Evolutionary conservation across 176 grass and related monocot species (phyloP).

Genomic region (Hyparrhenia diplandra): DNA sequence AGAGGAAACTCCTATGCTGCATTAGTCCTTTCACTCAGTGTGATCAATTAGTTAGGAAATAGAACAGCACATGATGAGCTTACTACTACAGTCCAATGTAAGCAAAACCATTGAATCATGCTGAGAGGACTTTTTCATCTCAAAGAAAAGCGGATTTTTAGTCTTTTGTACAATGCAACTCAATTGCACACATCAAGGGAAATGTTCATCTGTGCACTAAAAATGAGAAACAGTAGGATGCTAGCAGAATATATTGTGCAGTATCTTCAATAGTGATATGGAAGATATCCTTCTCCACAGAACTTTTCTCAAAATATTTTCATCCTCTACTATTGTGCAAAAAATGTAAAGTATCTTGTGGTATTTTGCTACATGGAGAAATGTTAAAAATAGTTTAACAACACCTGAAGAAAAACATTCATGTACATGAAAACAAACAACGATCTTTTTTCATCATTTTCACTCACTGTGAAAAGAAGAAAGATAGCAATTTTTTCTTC

Average conservation of each 20-base stretch:
- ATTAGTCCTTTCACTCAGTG: background rate
- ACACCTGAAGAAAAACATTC: background rate
- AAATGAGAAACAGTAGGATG: background rate
- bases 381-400: no score
- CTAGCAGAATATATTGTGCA: background rate
- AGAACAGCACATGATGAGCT: background rate
- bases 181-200: background rate
- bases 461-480: background rate
- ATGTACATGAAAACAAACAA: background rate
- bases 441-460: background rate
- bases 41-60: background rate
- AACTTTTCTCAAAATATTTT: background rate
- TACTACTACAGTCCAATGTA: background rate
- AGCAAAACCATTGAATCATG: background rate
- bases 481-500: background rate
- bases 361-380: background rate
- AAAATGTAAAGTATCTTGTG: background rate
- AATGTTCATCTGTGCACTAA: background rate
- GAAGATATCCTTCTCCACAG: background rate
- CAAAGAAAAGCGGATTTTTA: background rate
- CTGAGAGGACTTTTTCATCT: background rate
- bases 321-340: background rate
- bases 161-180: background rate
- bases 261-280: background rate
- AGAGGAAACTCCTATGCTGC: background rate